A percentile compares a stretch with the other conserved stretches of the same genome.
These are phyloP conservation scores for Colletotrichum camelliae DNA, from an alignment of 2,329 filamentous ascomycete species.

Conservation along the genomic window DNA sequence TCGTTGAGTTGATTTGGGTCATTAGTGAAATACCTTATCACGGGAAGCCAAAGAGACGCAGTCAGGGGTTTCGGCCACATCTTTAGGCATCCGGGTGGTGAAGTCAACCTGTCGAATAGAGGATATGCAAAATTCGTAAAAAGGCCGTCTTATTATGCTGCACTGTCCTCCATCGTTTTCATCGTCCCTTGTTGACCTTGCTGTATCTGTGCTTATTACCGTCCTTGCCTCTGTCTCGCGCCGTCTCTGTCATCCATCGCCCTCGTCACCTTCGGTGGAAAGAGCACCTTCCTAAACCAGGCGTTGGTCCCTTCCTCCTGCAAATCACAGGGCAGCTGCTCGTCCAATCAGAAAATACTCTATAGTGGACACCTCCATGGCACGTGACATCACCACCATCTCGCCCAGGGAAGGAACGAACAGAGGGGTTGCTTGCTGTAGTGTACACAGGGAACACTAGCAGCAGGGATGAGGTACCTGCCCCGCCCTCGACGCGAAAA, in stretches of 20 bases:
- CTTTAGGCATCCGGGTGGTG: no score
- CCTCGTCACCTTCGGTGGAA: background rate
- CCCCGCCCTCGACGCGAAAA: conserved; percentile 2
- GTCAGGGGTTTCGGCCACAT: no score
- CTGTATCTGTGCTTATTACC: background rate
- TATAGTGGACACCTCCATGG: background rate
- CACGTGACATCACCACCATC: background rate
- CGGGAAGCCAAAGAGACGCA: no score
- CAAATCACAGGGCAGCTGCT: background rate
- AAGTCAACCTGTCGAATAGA: no score
- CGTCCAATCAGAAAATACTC: background rate
- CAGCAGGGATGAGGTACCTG: background rate
- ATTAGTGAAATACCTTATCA: no score
- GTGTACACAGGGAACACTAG: background rate
- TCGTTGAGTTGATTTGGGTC: background rate
- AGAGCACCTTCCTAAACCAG: background rate
- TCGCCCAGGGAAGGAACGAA: background rate
- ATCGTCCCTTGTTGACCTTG: background rate
- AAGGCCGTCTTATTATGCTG: background rate
- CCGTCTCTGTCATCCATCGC: background rate
- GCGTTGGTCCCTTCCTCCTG: background rate
- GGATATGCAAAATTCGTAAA: background rate
- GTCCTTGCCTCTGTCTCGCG: background rate
- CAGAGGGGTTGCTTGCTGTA: background rate
- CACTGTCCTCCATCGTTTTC: background rate